Evolutionary conservation across 768 basidiomycete genomes (phyloP), one percentile per base, ranked within the genome.

Genomic region (Phallus indusiatus): DNA sequence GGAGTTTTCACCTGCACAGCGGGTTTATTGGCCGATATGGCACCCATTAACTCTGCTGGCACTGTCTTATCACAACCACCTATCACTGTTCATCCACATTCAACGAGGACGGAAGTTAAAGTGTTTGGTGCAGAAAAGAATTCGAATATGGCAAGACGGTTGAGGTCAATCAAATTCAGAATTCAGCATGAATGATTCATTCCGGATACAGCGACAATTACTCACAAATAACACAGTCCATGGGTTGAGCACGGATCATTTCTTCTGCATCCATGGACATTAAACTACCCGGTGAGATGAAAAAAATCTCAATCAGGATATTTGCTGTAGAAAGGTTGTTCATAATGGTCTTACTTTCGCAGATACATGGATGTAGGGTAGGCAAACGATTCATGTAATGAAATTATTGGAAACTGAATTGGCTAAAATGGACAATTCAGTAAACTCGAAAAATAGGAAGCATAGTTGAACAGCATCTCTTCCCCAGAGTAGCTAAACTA

Each of bases 41-140:
- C 63, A 1, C 66, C 68, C 68, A 69, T 69, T 17, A 69, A 63
- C 48, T 65, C 63, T 4, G 68, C 68, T 14, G 68, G 68, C n/a
- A 68, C 67, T 20, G 67, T 67, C 62, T 68, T 65, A 36, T 67
- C 66, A 51, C 66, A 64, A 28, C 61, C 56, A 33, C 56, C 50
- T 17, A 63, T 24, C 33, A 62, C 37, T 60, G 42, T 28, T 28
- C 28, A 7, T 28, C 28, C 17, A 37, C 33, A 5, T 2, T 1
- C 59, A 14, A n/a, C 12, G 2, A 18, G n/a, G n/a, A 50, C 33
- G 20, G 28, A 28, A 2, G 28, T 28, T 28, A 7, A 28, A 28
- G 28, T 7, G 28, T 3, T 28, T 28, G 28, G 28, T 7, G 28
- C 28, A 9, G 42, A 24, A 36, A 14, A 9, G 12, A 22, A n/a